phyloP scores from a whole-genome alignment of 176 grass and related monocot species.

The Zoysia japonica region DNA sequence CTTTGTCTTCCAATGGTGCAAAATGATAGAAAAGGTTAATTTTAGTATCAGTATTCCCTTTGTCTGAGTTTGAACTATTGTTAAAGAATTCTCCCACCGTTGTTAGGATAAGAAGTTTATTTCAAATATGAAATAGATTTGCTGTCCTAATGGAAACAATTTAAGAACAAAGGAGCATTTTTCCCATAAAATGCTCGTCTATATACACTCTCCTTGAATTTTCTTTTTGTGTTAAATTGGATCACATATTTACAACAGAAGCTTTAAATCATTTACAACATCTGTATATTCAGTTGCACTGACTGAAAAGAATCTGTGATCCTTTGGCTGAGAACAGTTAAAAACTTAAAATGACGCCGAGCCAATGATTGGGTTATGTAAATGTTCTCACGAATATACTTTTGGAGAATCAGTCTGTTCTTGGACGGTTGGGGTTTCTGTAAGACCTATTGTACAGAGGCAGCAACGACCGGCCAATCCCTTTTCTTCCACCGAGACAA shows the following conservation, averaged over 20 bases:
- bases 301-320: slow-evolving; percentile 32
- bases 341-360: slow-evolving; percentile 51
- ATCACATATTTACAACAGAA: slow-evolving; percentile 23
- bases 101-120: too few species aligned
- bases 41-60: background rate
- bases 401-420: slow-evolving; percentile 67
- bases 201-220: background rate
- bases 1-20: background rate
- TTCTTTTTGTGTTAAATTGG: background rate
- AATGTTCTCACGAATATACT: background rate
- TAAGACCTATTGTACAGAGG: slow-evolving; percentile 66
- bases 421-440: slow-evolving; percentile 49
- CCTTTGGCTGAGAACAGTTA: slow-evolving; percentile 16
- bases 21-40: background rate
- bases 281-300: background rate
- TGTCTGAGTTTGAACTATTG: background rate
- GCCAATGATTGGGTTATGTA: background rate
- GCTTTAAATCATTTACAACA: background rate
- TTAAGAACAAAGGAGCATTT: too few species aligned
- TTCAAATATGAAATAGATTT: too few species aligned
- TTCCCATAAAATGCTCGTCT: background rate
- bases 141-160: too few species aligned
- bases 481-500: slow-evolving; percentile 67
- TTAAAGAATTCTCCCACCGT: background rate
- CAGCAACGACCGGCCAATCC: slow-evolving; percentile 49